These are phyloP conservation scores for Pseudogymnoascus sp. DNA, from an alignment of 2,329 filamentous ascomycete genomes.

Conservation along the genomic window DNA sequence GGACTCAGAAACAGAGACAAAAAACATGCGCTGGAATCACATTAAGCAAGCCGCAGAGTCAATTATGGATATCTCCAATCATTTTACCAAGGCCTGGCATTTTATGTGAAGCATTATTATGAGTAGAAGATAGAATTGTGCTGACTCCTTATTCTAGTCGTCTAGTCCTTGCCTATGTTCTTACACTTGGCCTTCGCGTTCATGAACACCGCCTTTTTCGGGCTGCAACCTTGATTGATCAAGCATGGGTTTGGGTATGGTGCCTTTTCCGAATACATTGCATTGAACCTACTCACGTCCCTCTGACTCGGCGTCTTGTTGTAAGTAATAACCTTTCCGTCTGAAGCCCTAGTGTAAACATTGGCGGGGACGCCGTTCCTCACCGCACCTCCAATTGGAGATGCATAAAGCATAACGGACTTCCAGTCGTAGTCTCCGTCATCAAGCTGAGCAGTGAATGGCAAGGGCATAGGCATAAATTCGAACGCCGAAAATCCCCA, in stretches of 20 bases:
- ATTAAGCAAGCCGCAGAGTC: neutral
- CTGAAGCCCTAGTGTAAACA: neutral
- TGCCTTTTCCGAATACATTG: constrained; percentile 1
- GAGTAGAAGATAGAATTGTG: neutral
- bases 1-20: neutral
- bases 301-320: constrained; percentile 3
- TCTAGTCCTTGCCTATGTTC: neutral
- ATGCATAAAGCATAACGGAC: constrained; percentile 9
- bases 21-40: neutral
- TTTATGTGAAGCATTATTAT: neutral
- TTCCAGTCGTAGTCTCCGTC: constrained; percentile 8
- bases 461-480: neutral
- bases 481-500: neutral
- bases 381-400: neutral
- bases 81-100: neutral
- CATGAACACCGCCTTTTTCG: neutral
- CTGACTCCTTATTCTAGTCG: neutral
- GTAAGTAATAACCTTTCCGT: neutral
- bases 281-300: constrained; percentile 5
- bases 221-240: constrained; percentile 6
- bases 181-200: constrained; percentile 1
- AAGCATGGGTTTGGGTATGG: constrained; percentile 6
- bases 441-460: neutral
- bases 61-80: neutral
- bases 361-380: neutral